Evolutionary conservation across 75 land plant species (phyloP).

Genomic region (Selaginella tamariscina): DNA sequence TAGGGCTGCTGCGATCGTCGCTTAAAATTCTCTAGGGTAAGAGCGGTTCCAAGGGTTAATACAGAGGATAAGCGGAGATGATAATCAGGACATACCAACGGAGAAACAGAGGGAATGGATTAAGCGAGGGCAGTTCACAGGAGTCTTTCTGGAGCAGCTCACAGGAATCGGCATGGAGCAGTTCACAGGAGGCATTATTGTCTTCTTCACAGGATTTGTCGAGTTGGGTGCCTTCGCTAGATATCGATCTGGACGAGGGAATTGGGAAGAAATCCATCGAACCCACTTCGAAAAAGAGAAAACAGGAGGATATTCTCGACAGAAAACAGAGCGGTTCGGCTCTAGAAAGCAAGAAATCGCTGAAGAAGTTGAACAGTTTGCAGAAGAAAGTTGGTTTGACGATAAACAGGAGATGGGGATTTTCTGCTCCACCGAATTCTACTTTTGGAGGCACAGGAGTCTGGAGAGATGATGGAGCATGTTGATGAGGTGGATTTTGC

Average conservation of each 20-base stretch:
- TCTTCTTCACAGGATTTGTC: constrained; percentile 27
- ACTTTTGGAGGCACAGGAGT: constrained; percentile 98
- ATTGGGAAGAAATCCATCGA: no score
- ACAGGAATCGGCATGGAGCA: background rate
- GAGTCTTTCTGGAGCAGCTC: constrained; percentile 26
- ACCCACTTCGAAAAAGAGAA: constrained; percentile 5
- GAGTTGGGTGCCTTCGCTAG: constrained; percentile 1
- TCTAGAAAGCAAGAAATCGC: background rate
- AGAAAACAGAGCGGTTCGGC: constrained; percentile 13
- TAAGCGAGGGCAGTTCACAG: constrained; percentile 13
- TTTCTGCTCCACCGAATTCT: constrained; percentile 38
- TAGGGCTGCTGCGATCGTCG: no score
- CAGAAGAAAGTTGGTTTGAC: constrained; percentile 13
- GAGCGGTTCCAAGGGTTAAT: no score
- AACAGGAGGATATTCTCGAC: constrained; percentile 8
- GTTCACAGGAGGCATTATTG: background rate
- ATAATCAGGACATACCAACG: constrained; percentile 69
- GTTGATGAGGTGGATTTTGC: constrained; percentile 97
- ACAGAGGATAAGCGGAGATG: no score
- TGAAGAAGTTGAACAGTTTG: constrained; percentile 9
- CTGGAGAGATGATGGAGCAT: constrained; percentile 99
- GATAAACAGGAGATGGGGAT: constrained; percentile 14
- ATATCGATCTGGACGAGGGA: background rate
- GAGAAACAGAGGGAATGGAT: constrained; percentile 28
- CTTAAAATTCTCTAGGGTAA: no score